Base-by-base conservation (phyloP, 768 basidiomycete species). In the Mycena albidolilacea region DNA sequence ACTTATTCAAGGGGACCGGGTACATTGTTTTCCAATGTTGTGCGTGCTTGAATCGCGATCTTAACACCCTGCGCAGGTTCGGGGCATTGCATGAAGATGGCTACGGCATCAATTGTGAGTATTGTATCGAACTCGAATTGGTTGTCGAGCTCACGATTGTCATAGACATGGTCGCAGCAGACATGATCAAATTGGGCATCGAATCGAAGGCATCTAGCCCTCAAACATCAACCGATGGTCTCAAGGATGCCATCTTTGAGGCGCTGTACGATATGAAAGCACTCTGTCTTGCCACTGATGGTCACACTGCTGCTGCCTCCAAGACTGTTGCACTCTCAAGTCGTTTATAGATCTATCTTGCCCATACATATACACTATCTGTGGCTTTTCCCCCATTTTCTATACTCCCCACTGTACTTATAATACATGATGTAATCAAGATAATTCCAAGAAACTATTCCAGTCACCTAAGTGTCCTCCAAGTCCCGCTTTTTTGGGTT, bases 101-200 rank as follows among this genome's bases (percentile, higher is more conserved):
- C 10, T 97, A 97, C 84, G 97, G 97, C 1, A 93, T 98, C 77
- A 97, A 95, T 80, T 98, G 96, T 96, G 79, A 77, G 23, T 72
- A 38, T 17, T 15, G 64, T 60, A 59, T 10, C 50, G 3, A 23
- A 39, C 14, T 41, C 43, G 48, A 30, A 37, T 64, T 12, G 57
- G 38, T 61, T 44, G 57, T 74, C 67, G 30, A 67, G 17, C 37
- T 74, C 50, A 67, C 14, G 30, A 14, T 52, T 39, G 37, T 63
- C 30, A 30, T 76, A 97, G 97, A 98, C 81, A 88, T 97, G 70
- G 89, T 94, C 69, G 95, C 92, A 15, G 90, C 92, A 15, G 83
- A 91, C 54, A 85, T 91, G 69, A 86, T 99, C 79, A 97, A 96
- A 81, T 97, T 98, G 83, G 97, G 97, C 2, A 91, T 98, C 79